A percentile compares a stretch with the other conserved stretches of the same genome.
Conservation (phyloP, 164 flowering plant genomes). For the Stephania japonica region DNA sequence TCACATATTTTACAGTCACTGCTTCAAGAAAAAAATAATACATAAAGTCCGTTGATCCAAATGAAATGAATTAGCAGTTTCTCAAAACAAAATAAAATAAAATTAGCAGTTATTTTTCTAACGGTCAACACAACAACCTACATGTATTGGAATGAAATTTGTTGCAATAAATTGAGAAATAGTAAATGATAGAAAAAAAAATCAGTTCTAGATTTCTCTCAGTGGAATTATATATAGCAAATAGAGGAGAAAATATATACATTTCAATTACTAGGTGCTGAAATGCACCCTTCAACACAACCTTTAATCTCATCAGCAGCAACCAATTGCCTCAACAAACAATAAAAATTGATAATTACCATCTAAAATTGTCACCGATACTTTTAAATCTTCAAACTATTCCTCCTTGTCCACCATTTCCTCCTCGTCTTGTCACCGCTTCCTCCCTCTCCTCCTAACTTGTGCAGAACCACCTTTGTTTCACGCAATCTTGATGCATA, state of each 20-base stretch:
- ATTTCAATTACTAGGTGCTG: slow-evolving; percentile 1
- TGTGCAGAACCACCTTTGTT: slow-evolving; percentile 72
- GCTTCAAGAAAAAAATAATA: too few relatives aligned
- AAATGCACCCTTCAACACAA: neutral
- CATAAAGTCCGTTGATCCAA: too few relatives aligned
- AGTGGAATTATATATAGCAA: neutral
- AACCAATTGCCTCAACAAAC: slow-evolving; percentile 4
- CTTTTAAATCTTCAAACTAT: slow-evolving; percentile 52
- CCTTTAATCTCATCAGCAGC: neutral
- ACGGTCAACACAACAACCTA: too few relatives aligned
- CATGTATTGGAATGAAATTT: too few relatives aligned
- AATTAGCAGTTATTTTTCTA: too few relatives aligned
- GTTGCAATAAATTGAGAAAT: too few relatives aligned
- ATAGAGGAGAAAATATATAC: slow-evolving; percentile 1
- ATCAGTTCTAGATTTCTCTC: neutral
- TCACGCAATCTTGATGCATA: slow-evolving; percentile 69
- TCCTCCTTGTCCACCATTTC: slow-evolving; percentile 95
- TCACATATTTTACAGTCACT: too few relatives aligned
- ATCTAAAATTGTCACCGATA: neutral
- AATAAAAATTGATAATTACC: slow-evolving; percentile 5
- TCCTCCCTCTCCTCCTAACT: slow-evolving; percentile 66
- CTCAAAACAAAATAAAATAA: too few relatives aligned
- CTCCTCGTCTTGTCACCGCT: slow-evolving; percentile 22
- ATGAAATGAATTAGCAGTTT: too few relatives aligned
- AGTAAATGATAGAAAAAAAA: too few relatives aligned